A percentile compares a stretch with the other conserved stretches of the same genome.
Conservation (phyloP, 1,284 basidiomycete species). For the Flammula alnicola region DNA sequence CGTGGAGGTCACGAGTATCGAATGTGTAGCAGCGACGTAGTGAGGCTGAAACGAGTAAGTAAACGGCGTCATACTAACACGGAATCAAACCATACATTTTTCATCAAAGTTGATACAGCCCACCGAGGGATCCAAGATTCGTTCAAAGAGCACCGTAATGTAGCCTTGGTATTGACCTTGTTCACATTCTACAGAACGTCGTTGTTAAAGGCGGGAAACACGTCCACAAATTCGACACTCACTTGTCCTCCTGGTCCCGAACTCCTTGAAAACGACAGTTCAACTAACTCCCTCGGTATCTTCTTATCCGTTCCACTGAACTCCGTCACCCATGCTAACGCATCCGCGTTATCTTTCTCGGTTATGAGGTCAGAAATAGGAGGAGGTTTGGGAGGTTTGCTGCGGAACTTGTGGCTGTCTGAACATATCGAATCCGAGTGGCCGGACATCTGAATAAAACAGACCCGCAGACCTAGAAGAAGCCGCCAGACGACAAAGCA, state of each 20-base stretch:
- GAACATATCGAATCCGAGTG: too few species aligned
- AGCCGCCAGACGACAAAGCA: too few species aligned
- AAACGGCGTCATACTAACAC: neutral
- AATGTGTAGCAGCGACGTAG: slow-evolving; percentile 67
- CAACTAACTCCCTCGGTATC: slow-evolving; percentile 41
- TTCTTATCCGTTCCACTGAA: slow-evolving; percentile 15
- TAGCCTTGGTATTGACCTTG: slow-evolving; percentile 81
- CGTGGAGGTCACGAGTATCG: slow-evolving; percentile 69
- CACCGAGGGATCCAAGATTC: slow-evolving; percentile 72
- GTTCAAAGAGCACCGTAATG: slow-evolving; percentile 58
- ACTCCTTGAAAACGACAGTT: slow-evolving; percentile 70
- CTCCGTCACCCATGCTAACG: slow-evolving; percentile 20
- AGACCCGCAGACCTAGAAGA: too few species aligned
- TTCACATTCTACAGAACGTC: slow-evolving; percentile 68
- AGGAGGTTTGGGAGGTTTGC: slow-evolving; percentile 21
- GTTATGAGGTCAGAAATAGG: slow-evolving; percentile 17
- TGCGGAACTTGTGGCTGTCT: too few species aligned
- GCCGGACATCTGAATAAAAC: too few species aligned
- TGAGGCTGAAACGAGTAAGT: slow-evolving; percentile 48
- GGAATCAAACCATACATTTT: slow-evolving; percentile 44
- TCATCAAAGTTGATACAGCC: slow-evolving; percentile 55
- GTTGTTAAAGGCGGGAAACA: neutral
- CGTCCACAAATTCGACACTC: slow-evolving; percentile 15
- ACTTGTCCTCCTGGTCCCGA: slow-evolving; percentile 84
- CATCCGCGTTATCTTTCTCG: slow-evolving; percentile 23